These are phyloP conservation scores for Phragmites australis DNA, from an alignment of 176 grass and related monocot species.

Conservation along the genomic window DNA sequence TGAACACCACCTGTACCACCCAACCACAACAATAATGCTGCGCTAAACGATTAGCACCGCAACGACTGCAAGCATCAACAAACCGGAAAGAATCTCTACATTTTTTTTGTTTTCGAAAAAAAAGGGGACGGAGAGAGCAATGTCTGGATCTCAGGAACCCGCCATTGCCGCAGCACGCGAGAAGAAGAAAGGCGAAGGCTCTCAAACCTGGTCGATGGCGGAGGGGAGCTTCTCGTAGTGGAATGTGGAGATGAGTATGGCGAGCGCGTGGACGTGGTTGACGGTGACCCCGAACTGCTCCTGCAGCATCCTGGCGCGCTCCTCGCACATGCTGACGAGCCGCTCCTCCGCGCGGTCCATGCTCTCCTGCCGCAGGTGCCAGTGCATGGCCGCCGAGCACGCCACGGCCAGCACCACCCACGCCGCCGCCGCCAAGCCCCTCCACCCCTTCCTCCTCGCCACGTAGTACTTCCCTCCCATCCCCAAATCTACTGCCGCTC, in stretches of 20 bases:
- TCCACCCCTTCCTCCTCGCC: constrained; percentile 14
- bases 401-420: constrained; percentile 44
- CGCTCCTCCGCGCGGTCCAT: constrained; percentile 71
- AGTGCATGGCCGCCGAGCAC: constrained; percentile 54
- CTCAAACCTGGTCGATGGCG: constrained; percentile 72
- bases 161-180: neutral
- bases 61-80: constrained; percentile 40
- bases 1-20: constrained; percentile 33
- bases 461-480: constrained; percentile 6
- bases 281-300: constrained; percentile 95
- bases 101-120: neutral
- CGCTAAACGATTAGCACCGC: constrained; percentile 30
- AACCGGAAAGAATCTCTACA: constrained; percentile 29
- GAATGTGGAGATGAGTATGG: constrained; percentile 85
- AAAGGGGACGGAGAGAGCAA: neutral
- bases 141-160: constrained; percentile 30
- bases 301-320: constrained; percentile 95
- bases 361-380: constrained; percentile 57
- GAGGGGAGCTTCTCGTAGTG: constrained; percentile 81
- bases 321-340: constrained; percentile 87
- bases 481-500: neutral
- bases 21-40: constrained; percentile 45
- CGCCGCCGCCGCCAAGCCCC: constrained; percentile 30
- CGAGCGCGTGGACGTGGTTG: constrained; percentile 90
- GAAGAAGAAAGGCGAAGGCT: neutral